These are phyloP conservation scores for Botrytis pseudocinerea DNA, from an alignment of 2,329 filamentous ascomycete genomes.

Conservation along the genomic window DNA sequence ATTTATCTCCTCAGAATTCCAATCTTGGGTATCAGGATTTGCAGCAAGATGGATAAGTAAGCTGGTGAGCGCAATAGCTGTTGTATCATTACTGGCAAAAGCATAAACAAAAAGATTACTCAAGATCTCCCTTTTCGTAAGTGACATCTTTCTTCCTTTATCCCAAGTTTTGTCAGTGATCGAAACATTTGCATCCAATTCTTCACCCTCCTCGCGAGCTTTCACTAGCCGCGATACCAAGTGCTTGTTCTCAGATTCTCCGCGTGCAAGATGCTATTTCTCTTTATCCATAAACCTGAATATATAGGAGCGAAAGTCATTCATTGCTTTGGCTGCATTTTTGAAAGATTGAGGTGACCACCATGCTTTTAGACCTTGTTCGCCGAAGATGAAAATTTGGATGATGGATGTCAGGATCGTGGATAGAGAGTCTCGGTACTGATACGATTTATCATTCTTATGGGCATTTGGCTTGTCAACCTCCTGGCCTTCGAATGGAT, in stretches of 20 bases:
- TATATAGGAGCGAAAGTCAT: constrained; percentile 9
- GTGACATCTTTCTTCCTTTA: constrained; percentile 4
- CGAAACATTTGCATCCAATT: background rate
- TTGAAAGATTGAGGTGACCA: constrained; percentile 5
- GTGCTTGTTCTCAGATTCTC: background rate
- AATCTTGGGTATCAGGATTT: background rate
- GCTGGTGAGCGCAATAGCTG: background rate
- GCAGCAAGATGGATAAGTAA: background rate
- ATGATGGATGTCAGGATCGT: constrained; percentile 2
- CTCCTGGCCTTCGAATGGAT: constrained; percentile 1
- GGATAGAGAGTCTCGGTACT: constrained; percentile 9
- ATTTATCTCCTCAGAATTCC: constrained; percentile 10
- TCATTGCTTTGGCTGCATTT: background rate
- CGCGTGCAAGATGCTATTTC: background rate
- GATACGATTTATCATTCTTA: background rate
- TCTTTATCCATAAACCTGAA: constrained; percentile 11
- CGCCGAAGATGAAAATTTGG: constrained; percentile 3
- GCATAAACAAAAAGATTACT: constrained; percentile 17
- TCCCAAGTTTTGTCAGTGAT: background rate
- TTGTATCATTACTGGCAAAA: constrained; percentile 13
- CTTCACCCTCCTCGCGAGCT: constrained; percentile 1
- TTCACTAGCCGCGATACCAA: background rate
- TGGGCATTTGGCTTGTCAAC: background rate
- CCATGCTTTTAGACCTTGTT: constrained; percentile 3
- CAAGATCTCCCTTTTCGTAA: constrained; percentile 4